A percentile compares a stretch with the other conserved stretches of the same genome.
Evolutionary conservation across 257 asterid species (phyloP).

Genomic region (Schizonepeta tenuifolia): DNA sequence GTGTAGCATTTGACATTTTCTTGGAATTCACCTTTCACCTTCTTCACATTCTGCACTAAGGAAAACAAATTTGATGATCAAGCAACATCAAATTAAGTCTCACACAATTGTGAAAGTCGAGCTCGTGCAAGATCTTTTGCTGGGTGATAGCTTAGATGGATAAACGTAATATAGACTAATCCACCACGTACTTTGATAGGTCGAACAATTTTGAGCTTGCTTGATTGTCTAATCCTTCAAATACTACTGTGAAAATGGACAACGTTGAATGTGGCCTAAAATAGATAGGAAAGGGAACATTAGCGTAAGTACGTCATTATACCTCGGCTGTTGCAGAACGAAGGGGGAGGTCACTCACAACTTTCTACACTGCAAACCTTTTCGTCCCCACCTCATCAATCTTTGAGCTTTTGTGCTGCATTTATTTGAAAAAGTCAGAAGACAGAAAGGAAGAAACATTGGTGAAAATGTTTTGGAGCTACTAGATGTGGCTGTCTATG

Average conservation of each 20-base stretch:
- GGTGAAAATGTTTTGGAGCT: background rate
- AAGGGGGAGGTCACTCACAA: conserved; percentile 19
- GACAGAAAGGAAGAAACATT: conserved; percentile 34
- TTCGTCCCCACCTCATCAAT: conserved; percentile 54
- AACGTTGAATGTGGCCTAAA: background rate
- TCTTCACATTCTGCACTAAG: conserved; percentile 47
- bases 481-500: background rate
- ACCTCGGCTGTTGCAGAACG: conserved; percentile 21
- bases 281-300: background rate
- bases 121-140: background rate
- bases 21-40: conserved; percentile 33
- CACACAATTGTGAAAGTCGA: background rate
- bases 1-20: conserved; percentile 26
- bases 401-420: conserved; percentile 78
- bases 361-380: conserved; percentile 51
- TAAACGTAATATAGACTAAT: too few relatives aligned
- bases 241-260: background rate
- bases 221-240: too few relatives aligned
- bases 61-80: conserved; percentile 28
- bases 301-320: background rate
- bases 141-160: too few relatives aligned
- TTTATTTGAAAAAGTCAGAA: conserved; percentile 22
- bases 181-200: too few relatives aligned
- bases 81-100: background rate
- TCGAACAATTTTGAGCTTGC: too few relatives aligned